Conservation (phyloP, 2,329 filamentous ascomycete species). For the Botrytis porri region DNA sequence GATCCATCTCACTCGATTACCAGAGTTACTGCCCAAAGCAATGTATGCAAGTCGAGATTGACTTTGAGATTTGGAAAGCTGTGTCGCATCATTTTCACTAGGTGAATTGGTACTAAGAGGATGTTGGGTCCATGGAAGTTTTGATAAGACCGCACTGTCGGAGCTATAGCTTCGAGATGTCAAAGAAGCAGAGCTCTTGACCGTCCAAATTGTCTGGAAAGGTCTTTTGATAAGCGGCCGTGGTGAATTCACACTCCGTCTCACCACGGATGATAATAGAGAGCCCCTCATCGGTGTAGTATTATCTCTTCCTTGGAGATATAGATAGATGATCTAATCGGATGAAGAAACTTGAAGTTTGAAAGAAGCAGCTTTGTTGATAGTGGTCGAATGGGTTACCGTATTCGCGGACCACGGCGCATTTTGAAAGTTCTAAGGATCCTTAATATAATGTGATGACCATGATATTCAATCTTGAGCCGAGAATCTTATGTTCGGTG, state of each 20-base stretch:
- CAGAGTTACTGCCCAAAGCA: slow-evolving; percentile 89
- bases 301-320: neutral
- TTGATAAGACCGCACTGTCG: neutral
- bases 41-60: slow-evolving; percentile 59
- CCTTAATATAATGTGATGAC: neutral
- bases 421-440: neutral
- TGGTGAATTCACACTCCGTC: neutral
- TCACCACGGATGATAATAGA: neutral
- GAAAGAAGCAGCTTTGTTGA: neutral
- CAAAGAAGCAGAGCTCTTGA: neutral
- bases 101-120: neutral
- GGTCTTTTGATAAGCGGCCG: neutral
- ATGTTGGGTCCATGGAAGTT: slow-evolving; percentile 14
- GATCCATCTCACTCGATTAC: slow-evolving; percentile 80
- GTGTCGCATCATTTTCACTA: neutral
- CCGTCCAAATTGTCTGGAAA: neutral
- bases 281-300: slow-evolving; percentile 2
- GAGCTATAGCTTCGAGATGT: slow-evolving; percentile 8
- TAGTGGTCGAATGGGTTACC: neutral
- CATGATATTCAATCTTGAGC: neutral
- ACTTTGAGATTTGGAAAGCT: neutral
- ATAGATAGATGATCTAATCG: neutral
- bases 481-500: neutral
- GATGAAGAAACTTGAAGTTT: neutral
- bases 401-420: neutral